phyloP scores from a whole-genome alignment of 192 early-diverging fungal species.

The Dimargaris verticillata region DNA sequence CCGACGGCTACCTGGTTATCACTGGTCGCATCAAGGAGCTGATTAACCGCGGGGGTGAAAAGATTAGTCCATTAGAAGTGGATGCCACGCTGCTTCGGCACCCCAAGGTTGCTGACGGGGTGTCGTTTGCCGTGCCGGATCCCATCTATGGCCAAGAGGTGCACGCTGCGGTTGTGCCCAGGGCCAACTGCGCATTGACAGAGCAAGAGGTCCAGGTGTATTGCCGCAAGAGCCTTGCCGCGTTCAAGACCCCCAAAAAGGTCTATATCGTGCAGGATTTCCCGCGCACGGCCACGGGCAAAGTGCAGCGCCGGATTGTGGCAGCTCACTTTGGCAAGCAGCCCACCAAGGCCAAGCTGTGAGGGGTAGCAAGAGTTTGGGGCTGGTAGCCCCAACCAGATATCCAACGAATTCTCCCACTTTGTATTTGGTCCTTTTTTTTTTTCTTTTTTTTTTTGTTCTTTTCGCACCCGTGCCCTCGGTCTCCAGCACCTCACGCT shows the following conservation, averaged over 20 bases:
- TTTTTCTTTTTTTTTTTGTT: no score
- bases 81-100: constrained; percentile 53
- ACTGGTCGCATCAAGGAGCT: constrained; percentile 81
- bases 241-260: constrained; percentile 57
- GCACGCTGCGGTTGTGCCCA: constrained; percentile 51
- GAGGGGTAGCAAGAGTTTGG: no score
- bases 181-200: constrained; percentile 23
- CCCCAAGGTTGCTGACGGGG: constrained; percentile 52
- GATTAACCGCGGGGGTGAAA: constrained; percentile 83
- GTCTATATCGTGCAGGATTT: constrained; percentile 43
- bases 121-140: constrained; percentile 55
- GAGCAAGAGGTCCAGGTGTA: constrained; percentile 34
- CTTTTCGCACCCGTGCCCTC: no score
- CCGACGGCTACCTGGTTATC: constrained; percentile 57
- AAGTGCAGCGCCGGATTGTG: constrained; percentile 46
- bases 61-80: constrained; percentile 76
- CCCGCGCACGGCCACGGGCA: constrained; percentile 60
- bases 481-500: no score
- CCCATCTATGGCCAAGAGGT: constrained; percentile 74
- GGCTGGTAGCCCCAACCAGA: no score
- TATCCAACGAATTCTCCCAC: no score
- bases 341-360: constrained; percentile 20
- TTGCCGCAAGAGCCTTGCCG: constrained; percentile 34
- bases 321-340: constrained; percentile 33
- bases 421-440: no score